A percentile compares a stretch with the other conserved stretches of the same genome.
phyloP scores from a whole-genome alignment of 2,329 filamentous ascomycete genomes.

The Ophiognomonia clavigignenti-juglandacearum region DNA sequence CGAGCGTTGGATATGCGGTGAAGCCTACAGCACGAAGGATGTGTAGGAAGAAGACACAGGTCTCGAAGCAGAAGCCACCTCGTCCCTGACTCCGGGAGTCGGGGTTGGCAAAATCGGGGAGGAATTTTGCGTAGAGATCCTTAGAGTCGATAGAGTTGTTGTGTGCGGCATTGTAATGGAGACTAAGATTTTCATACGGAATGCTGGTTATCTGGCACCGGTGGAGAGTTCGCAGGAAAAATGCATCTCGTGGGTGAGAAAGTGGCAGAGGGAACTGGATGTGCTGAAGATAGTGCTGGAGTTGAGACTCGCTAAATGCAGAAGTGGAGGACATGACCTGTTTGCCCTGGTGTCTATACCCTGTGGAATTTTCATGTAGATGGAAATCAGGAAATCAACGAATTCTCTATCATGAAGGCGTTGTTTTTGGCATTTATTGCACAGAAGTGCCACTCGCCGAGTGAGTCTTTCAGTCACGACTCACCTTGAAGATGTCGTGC shows the following conservation, averaged over 20 bases:
- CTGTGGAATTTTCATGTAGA: too few relatives aligned
- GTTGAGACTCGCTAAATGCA: constrained; percentile 3
- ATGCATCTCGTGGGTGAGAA: constrained; percentile 22
- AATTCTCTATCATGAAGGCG: too few relatives aligned
- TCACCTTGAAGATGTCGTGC: too few relatives aligned
- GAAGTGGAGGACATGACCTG: too few relatives aligned
- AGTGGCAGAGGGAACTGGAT: constrained; percentile 11
- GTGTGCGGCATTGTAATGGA: constrained; percentile 44
- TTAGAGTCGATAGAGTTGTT: constrained; percentile 39
- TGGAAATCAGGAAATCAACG: too few relatives aligned
- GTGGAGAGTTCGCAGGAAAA: constrained; percentile 35
- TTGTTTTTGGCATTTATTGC: too few relatives aligned
- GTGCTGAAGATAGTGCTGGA: constrained; percentile 9
- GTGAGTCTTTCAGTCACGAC: too few relatives aligned
- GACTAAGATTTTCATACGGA: constrained; percentile 52
- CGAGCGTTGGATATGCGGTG: constrained; percentile 39
- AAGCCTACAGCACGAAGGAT: constrained; percentile 23
- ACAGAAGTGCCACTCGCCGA: too few relatives aligned
- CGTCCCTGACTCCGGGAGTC: constrained; percentile 26
- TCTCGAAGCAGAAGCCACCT: constrained; percentile 60
- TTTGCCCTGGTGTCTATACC: too few relatives aligned
- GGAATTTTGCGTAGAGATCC: constrained; percentile 43
- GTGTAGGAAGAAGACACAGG: constrained; percentile 44
- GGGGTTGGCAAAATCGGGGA: constrained; percentile 24
- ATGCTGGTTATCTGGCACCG: constrained; percentile 43